Evolutionary conservation across 805 yeast genomes (phyloP).

Genomic region (Wickerhamiella kazuoi): DNA sequence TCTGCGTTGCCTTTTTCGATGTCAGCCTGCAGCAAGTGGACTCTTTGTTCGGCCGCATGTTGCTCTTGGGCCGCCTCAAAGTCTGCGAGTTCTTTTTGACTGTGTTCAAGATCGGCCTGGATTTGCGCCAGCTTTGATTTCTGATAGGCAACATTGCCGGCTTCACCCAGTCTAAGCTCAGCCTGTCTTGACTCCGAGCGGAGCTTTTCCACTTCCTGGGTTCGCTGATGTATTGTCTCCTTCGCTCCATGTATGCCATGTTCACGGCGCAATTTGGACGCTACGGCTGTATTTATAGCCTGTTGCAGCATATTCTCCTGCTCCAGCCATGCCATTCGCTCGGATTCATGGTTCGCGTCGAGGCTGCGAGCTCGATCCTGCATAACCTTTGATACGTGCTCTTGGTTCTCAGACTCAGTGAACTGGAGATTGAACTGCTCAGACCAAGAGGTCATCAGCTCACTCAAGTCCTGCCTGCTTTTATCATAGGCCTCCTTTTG

Average conservation of each 20-base stretch:
- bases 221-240: constrained; percentile 5
- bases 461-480: constrained; percentile 6
- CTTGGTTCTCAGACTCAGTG: neutral
- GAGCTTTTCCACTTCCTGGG: neutral
- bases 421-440: constrained; percentile 1
- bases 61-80: neutral
- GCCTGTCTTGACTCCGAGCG: neutral
- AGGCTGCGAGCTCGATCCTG: neutral
- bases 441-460: constrained; percentile 5
- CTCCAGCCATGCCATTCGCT: constrained; percentile 13
- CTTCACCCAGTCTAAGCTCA: neutral
- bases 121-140: neutral
- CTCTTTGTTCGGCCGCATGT: neutral
- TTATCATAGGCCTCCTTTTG: constrained; percentile 17
- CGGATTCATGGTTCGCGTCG: constrained; percentile 5
- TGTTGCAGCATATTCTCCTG: constrained; percentile 18
- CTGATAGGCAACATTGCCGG: neutral
- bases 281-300: constrained; percentile 14
- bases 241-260: constrained; percentile 7
- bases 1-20: neutral
- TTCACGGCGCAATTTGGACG: constrained; percentile 13
- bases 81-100: neutral
- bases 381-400: neutral
- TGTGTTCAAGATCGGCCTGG: neutral
- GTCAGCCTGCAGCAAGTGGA: neutral